Base-by-base conservation (phyloP, 169 alveolate species). In the Plasmodium malariae region DNA sequence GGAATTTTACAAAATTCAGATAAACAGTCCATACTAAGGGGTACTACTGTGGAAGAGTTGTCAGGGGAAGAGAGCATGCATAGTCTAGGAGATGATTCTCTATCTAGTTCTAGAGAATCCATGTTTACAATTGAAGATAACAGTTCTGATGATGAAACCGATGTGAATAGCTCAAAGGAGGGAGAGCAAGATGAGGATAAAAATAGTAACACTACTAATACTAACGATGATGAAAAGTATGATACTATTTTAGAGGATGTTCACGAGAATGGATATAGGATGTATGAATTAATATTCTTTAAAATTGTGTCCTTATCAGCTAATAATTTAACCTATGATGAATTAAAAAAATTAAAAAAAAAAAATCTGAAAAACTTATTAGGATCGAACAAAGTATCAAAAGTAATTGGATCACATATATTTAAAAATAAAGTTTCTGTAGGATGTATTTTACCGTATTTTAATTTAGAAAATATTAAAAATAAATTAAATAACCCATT, bases 271-370 rank as follows among this genome's bases (percentile, higher is more conserved):
- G 78, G 76, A 0, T 43, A 63, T 37, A 45, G 89, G 63, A 4
- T 78, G 19, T 63, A 63, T n/a, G 89, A 78, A 24, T 54, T 62
- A 1, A 78, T 78, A n/a, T 78, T 78, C 54, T 62, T 78, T 36
- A 78, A 78, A 78, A n/a, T 78, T 62, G 48, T 78, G 26, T 78
- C 89, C 17, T 57, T 78, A 19, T 62, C 74, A 63, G 68, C 45
- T 0, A 78, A 78, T 37, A 62, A 78, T n/a, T 28, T 63, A 68
- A 78, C 67, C 1, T 62, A 26, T 32, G 36, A 62, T 11, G 68
- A 36, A 48, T 19, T 45, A 19, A 30, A 12, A 17, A 63, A n/a
- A 5, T 12, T 78, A 4, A 28, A 43, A 2, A 40, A 7, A 21
- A 49, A 32, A 14, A 28, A 45, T 3, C 7, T 78, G 0, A 30